Evolutionary conservation across 148 eudicot genomes (phyloP).

Genomic region (Chenopodium album): DNA sequence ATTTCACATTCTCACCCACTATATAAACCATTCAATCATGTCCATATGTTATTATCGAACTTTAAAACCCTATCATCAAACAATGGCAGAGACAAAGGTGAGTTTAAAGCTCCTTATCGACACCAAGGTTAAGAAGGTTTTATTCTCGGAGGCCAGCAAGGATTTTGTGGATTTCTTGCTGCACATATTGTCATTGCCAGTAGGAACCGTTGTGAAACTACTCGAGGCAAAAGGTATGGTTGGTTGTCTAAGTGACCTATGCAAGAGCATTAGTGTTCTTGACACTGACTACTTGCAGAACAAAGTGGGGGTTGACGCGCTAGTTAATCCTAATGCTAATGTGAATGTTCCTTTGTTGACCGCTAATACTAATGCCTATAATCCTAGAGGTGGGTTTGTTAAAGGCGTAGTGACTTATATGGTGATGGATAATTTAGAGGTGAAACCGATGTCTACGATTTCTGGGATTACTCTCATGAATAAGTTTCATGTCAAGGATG

Average conservation of each 20-base stretch:
- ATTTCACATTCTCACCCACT: too few species aligned
- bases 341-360: conserved; percentile 14
- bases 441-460: conserved; percentile 22
- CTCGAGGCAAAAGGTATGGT: conserved; percentile 1
- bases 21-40: too few species aligned
- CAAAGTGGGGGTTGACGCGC: not conserved
- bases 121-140: not conserved
- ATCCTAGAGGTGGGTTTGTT: not conserved
- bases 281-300: not conserved
- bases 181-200: not conserved
- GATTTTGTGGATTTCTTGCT: not conserved
- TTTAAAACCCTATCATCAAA: too few species aligned
- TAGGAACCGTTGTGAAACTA: conserved; percentile 16
- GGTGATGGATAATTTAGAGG: conserved; percentile 27
- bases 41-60: too few species aligned
- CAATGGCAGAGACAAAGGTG: not conserved
- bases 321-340: conserved; percentile 5
- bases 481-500: conserved; percentile 11
- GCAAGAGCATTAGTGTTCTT: conserved; percentile 12
- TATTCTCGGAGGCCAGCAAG: not conserved
- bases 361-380: not conserved
- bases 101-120: not conserved
- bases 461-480: conserved; percentile 13
- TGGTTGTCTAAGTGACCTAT: conserved; percentile 25
- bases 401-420: conserved; percentile 12